A percentile compares a stretch with the other conserved stretches of the same genome.
These are phyloP conservation scores for Gracilaria domingensis DNA, from an alignment of 23 red algal genomes.

Conservation along the genomic window DNA sequence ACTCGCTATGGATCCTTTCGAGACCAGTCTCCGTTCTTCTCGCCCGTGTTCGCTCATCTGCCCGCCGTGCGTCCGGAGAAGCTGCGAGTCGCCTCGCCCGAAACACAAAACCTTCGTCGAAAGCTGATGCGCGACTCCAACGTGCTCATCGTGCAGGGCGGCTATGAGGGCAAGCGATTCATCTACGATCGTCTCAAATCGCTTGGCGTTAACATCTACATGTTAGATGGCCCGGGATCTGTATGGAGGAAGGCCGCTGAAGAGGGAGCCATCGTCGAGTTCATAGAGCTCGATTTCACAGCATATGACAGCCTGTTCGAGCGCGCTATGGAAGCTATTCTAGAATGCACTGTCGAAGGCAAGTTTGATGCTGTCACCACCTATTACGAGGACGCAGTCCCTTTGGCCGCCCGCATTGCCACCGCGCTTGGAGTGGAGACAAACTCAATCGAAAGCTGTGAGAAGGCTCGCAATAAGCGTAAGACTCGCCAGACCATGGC, in stretches of 20 bases:
- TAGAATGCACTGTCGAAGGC: slow-evolving; percentile 45
- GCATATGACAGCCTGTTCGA: slow-evolving; percentile 85
- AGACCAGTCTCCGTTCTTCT: slow-evolving; percentile 65
- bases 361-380: slow-evolving; percentile 92
- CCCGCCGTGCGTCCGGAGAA: slow-evolving; percentile 76
- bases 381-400: slow-evolving; percentile 96
- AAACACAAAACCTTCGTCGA: slow-evolving; percentile 80
- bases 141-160: slow-evolving; percentile 95
- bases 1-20: slow-evolving; percentile 66
- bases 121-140: slow-evolving; percentile 91
- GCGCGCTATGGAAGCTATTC: slow-evolving; percentile 82
- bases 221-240: slow-evolving; percentile 93
- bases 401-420: slow-evolving; percentile 88
- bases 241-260: slow-evolving; percentile 70
- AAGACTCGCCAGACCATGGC: slow-evolving; percentile 87
- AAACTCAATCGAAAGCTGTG: slow-evolving; percentile 79
- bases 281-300: slow-evolving; percentile 93
- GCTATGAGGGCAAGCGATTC: slow-evolving; percentile 89
- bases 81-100: slow-evolving; percentile 58
- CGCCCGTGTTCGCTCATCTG: slow-evolving; percentile 87
- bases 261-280: slow-evolving; percentile 80
- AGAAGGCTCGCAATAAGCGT: slow-evolving; percentile 89
- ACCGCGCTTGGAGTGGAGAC: slow-evolving; percentile 71
- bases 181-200: slow-evolving; percentile 89
- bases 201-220: slow-evolving; percentile 85